Evolutionary conservation across 2,329 filamentous ascomycete species (phyloP), one percentile per base, ranked within the genome.

Genomic region (Claviceps paspali): DNA sequence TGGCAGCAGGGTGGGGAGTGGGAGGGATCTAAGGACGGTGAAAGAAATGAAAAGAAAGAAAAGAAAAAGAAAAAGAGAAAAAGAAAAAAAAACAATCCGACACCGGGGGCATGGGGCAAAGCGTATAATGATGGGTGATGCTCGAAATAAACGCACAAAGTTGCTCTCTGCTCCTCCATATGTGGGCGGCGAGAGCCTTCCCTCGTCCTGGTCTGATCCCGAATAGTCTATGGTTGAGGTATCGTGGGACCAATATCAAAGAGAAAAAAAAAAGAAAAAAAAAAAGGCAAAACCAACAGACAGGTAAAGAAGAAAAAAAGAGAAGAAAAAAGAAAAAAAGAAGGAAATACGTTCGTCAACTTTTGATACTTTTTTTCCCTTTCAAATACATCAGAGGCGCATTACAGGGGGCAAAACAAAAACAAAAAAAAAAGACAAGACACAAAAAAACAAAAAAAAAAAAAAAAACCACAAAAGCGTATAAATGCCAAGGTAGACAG

Each of bases 141-240:
- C 33, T 23, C 23, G 7, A 22, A 14, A 26, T n/a, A n/a, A 22
- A 31, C 37, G 30, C 37, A 39, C 17, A 31, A 34, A 23, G 19
- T 30, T 33, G 40, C 37, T 39, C 36, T 42, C 35, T 24, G 23
- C 29, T 46, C 43, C 45, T 49, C 47, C 49, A 48, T 49, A 49
- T 52, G 27, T 29, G 6, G 6, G 23, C 45, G 47, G 45, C 47
- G 49, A 52, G 51, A 52, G 53, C 45, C 45, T 36, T 21, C 17
- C 11, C 30, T 18, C 35, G 34, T 40, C 40, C 36, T 40, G 37
- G n/a, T 41, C 37, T 47, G 51, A 52, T 49, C 54, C 50, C 47
- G 44, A 46, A 52, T 53, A 49, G 53, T 65, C 62, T 65, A 65
- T 63, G 53, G 53, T 52, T 52, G 52, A 65, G 63, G 65, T 67